Evolutionary conservation across 345 rosid genomes (phyloP).

Genomic region (Melaleuca alternifolia): DNA sequence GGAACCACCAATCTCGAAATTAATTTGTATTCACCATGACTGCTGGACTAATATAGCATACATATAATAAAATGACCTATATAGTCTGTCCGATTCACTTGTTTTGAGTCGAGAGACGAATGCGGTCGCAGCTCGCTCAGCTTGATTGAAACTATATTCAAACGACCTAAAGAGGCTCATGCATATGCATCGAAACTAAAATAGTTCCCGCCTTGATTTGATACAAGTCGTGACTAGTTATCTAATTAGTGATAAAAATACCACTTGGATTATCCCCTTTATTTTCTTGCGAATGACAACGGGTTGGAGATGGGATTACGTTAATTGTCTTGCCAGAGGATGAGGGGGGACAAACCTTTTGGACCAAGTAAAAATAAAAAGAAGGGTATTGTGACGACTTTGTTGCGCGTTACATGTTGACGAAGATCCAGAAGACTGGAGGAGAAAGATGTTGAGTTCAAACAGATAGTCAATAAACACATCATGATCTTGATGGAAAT

Average conservation of each 20-base stretch:
- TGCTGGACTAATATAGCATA: neutral
- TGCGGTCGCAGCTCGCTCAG: accelerated
- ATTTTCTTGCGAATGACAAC: neutral
- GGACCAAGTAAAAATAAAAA: neutral
- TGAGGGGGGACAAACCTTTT: neutral
- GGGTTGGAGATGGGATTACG: neutral
- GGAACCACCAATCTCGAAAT: neutral
- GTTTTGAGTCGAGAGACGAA: accelerated
- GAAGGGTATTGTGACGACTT: neutral
- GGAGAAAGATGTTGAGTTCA: neutral
- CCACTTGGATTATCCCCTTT: neutral
- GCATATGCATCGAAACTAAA: neutral
- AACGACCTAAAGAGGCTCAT: neutral
- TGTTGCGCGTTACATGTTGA: neutral
- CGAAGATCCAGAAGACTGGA: neutral
- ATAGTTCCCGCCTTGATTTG: neutral
- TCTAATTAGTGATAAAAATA: neutral
- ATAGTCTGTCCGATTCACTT: neutral
- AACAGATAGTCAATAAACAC: neutral
- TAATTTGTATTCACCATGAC: neutral
- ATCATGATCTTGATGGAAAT: neutral
- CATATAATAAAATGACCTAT: neutral
- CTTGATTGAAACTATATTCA: neutral
- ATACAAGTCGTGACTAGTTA: neutral
- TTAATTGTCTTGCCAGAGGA: neutral